Evolutionary conservation across 169 alveolate species (phyloP).

Genomic region (Eimeria necatrix): DNA sequence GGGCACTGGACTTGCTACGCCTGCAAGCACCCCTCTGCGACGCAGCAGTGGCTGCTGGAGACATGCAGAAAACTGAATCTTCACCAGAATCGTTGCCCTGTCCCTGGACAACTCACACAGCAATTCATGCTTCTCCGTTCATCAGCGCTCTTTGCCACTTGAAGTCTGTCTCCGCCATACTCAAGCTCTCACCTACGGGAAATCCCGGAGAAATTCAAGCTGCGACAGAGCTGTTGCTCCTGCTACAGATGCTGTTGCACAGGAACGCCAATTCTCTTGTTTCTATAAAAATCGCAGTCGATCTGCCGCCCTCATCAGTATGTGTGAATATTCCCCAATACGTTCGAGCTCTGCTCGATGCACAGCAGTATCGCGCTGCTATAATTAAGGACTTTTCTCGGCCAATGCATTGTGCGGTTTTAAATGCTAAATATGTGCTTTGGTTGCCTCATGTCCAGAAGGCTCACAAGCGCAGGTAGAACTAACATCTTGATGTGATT

Average conservation of each 20-base stretch:
- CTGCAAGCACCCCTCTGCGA: slow-evolving; percentile 19
- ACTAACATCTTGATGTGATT: neutral
- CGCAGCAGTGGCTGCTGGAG: slow-evolving; percentile 22
- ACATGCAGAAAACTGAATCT: neutral
- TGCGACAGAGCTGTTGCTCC: slow-evolving; percentile 65
- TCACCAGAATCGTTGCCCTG: neutral
- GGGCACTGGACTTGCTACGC: slow-evolving; percentile 60
- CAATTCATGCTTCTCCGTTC: slow-evolving; percentile 53
- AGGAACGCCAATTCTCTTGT: slow-evolving; percentile 67
- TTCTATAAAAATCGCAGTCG: slow-evolving; percentile 67
- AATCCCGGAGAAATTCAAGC: slow-evolving; percentile 65
- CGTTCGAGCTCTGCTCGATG: too few relatives aligned
- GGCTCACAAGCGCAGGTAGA: neutral
- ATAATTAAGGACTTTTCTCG: too few relatives aligned
- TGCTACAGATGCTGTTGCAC: slow-evolving; percentile 74
- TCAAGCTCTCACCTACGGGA: slow-evolving; percentile 67
- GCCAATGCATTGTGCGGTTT: too few relatives aligned
- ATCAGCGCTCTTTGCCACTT: slow-evolving; percentile 38
- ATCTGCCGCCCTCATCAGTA: slow-evolving; percentile 70
- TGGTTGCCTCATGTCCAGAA: neutral
- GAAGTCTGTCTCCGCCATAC: slow-evolving; percentile 67
- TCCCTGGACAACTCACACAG: slow-evolving; percentile 66
- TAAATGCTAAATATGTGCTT: too few relatives aligned
- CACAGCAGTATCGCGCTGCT: too few relatives aligned
- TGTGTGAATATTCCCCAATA: neutral